Conservation (phyloP, 768 basidiomycete species). For the Pisolithus albus region DNA sequence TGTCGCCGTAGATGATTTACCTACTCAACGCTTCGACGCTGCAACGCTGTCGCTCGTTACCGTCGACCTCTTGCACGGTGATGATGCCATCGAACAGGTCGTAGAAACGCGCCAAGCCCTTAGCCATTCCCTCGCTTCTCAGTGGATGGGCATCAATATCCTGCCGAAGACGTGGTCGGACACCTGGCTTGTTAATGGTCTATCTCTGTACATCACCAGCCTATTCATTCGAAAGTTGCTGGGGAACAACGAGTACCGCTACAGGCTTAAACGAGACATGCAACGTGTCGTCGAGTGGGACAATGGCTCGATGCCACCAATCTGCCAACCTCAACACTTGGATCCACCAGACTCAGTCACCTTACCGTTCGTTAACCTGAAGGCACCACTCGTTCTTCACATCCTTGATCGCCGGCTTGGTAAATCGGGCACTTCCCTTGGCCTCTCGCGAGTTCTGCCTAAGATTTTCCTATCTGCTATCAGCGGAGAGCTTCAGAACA, state of each 20-base stretch:
- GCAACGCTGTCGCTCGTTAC: constrained; percentile 78
- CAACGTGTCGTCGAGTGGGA: constrained; percentile 85
- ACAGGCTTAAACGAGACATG: constrained; percentile 94
- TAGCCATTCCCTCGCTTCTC: constrained; percentile 83
- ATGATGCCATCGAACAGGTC: constrained; percentile 88
- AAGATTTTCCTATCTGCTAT: constrained; percentile 93
- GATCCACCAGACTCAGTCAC: constrained; percentile 79
- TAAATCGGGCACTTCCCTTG: constrained; percentile 92
- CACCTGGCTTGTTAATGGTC: constrained; percentile 93
- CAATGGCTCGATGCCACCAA: constrained; percentile 81
- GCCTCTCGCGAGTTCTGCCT: constrained; percentile 89
- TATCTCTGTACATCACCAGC: constrained; percentile 85
- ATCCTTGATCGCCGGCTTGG: constrained; percentile 91
- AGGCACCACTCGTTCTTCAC: constrained; percentile 92
- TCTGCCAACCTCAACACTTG: constrained; percentile 81
- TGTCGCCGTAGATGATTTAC: constrained; percentile 88
- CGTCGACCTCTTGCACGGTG: constrained; percentile 77
- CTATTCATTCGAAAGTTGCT: constrained; percentile 81
- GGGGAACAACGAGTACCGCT: constrained; percentile 96
- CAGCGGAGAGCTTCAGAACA: constrained; percentile 82
- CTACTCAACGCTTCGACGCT: constrained; percentile 74
- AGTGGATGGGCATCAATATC: constrained; percentile 97
- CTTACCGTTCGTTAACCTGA: constrained; percentile 88
- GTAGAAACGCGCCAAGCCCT: constrained; percentile 84
- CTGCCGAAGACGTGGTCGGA: constrained; percentile 91